Evolutionary conservation across 1,284 basidiomycete species (phyloP), one percentile per base, ranked within the genome.

Genomic region (Microbotryomycetes sp.): DNA sequence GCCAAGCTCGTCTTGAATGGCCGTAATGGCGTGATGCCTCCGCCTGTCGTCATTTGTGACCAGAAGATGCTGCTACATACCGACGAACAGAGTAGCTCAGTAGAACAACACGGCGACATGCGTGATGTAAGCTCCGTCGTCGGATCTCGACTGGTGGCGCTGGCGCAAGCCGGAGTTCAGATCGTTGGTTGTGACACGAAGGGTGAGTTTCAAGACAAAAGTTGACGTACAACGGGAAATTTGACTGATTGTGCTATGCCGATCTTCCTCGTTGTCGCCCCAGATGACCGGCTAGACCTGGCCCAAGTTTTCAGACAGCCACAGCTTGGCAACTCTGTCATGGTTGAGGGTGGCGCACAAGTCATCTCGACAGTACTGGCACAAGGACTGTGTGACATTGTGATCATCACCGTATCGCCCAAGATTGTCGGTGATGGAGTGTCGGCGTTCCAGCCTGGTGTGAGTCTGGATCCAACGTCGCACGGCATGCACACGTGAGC

Each of bases 281-380:
- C 58, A 46, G 36, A 64, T 61, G 45, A 42, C 56, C 9, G 26
- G 16, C 9, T 32, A 22, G 36, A 48, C 51, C 9, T 62, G 6
- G 26, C 6, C 12, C 47, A 46, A 15, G 42, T 48, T 7, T 42
- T 50, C 26, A 28, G 32, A 3, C 22, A n/a, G 30, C 9, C 29
- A 15, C 7, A 31, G 29, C 23, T 60, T 26, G 62, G 63, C 16
- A 42, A 52, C 6, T 86, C 86, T 3, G 79, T 97, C 56, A 98
- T 98, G 94, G 87, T 97, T 12, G 94, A 98, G 79, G 94, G 94
- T 56, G 94, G 94, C 19, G 88, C 90, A 4, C 77, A 79, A 4
- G 81, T 97, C 62, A 92, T 98, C 60, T 80, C 81, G 19, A 84
- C 87, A 2, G 91, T 94, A 76, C 78, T 96, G 0, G 72, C 76